These are phyloP conservation scores for Penicillium paxilli DNA, from an alignment of 495 filamentous ascomycete species.

Conservation along the genomic window DNA sequence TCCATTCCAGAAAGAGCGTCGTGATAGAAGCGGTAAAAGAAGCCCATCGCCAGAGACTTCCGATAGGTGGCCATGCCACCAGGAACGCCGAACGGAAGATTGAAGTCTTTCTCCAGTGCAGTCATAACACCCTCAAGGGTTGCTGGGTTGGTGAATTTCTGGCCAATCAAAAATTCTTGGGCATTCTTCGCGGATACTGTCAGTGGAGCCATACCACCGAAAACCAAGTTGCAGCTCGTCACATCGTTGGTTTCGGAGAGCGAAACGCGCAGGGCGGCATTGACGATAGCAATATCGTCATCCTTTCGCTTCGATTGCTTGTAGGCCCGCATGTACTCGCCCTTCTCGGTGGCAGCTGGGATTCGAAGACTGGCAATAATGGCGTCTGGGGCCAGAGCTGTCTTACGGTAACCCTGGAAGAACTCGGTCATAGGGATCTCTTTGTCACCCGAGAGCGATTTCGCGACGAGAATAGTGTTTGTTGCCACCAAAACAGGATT, in stretches of 20 bases:
- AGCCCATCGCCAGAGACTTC: constrained; percentile 82
- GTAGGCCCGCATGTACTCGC: constrained; percentile 68
- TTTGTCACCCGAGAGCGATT: constrained; percentile 64
- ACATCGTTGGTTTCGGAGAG: constrained; percentile 67
- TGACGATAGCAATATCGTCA: constrained; percentile 96
- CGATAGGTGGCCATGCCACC: constrained; percentile 96
- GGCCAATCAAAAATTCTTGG: constrained; percentile 67
- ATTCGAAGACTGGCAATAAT: constrained; percentile 87
- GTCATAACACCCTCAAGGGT: constrained; percentile 88
- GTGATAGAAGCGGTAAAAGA: constrained; percentile 90
- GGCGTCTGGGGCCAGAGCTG: constrained; percentile 76
- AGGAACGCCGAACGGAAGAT: constrained; percentile 80
- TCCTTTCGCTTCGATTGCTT: constrained; percentile 97
- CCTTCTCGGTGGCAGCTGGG: constrained; percentile 57
- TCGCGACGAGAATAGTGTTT: constrained; percentile 77
- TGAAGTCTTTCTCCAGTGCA: constrained; percentile 82
- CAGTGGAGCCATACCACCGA: constrained; percentile 87
- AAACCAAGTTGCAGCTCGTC: constrained; percentile 71
- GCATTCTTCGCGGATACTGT: constrained; percentile 82
- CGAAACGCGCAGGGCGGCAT: constrained; percentile 71
- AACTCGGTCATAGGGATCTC: constrained; percentile 91
- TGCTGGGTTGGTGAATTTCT: constrained; percentile 73
- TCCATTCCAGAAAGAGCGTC: constrained; percentile 57
- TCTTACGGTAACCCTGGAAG: constrained; percentile 88
- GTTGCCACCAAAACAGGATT: constrained; percentile 93